Evolutionary conservation across 768 basidiomycete species (phyloP).

Genomic region (Melanogaster broomeanus): DNA sequence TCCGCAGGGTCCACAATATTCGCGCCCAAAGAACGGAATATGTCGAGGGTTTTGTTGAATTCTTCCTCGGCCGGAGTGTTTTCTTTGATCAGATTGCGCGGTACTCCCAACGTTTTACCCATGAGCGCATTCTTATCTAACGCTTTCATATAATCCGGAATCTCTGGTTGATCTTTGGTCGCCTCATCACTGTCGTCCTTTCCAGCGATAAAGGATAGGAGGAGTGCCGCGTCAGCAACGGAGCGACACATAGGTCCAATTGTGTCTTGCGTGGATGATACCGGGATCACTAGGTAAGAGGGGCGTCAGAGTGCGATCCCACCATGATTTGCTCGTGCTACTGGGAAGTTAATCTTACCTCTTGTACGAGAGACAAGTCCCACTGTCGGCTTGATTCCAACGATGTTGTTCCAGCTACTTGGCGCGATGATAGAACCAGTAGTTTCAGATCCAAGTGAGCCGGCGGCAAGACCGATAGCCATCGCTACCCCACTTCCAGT

Average conservation of each 20-base stretch:
- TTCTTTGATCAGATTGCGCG: constrained; percentile 34
- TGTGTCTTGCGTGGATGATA: constrained; percentile 42
- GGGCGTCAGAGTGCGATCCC: neutral
- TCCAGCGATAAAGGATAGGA: constrained; percentile 44
- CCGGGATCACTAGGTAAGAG: constrained; percentile 41
- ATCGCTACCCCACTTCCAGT: constrained; percentile 46
- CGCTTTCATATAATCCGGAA: constrained; percentile 60
- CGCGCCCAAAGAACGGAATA: constrained; percentile 42
- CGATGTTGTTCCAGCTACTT: constrained; percentile 43
- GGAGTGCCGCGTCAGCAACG: constrained; percentile 40
- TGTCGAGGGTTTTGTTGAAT: constrained; percentile 41
- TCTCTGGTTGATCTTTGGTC: constrained; percentile 45
- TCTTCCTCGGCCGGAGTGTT: constrained; percentile 28
- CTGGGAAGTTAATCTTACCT: constrained; percentile 22
- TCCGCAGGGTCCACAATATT: constrained; percentile 63
- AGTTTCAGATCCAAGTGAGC: constrained; percentile 47
- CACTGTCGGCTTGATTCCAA: constrained; percentile 44
- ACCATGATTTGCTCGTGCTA: neutral
- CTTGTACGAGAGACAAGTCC: constrained; percentile 43
- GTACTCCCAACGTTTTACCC: constrained; percentile 48
- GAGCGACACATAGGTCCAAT: constrained; percentile 40
- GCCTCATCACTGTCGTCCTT: constrained; percentile 41
- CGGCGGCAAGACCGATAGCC: constrained; percentile 47
- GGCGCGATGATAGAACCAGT: constrained; percentile 51
- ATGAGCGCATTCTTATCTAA: constrained; percentile 45